phyloP scores from a whole-genome alignment of 768 basidiomycete species.

The Coprinopsis strossmayeri region DNA sequence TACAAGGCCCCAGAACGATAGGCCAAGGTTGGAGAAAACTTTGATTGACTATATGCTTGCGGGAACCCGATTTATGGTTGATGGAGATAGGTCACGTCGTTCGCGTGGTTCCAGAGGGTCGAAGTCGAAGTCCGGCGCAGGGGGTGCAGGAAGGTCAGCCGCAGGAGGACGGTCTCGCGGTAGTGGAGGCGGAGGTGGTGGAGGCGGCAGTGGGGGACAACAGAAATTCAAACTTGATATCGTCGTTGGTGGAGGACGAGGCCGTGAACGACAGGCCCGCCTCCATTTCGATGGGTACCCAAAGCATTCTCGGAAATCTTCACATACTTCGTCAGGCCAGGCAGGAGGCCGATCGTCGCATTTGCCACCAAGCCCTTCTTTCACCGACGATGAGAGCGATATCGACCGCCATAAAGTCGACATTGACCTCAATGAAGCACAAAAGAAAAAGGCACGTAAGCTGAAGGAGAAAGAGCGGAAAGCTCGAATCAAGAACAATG shows the following conservation, averaged over 20 bases:
- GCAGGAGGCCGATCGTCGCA: neutral
- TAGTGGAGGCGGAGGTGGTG: no score
- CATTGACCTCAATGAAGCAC: constrained; percentile 10
- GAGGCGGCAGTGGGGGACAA: neutral
- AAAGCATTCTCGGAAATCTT: neutral
- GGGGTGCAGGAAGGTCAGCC: neutral
- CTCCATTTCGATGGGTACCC: constrained; percentile 16
- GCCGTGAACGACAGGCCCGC: constrained; percentile 29
- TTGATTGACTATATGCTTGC: constrained; percentile 69
- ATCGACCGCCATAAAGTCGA: neutral
- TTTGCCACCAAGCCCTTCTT: neutral
- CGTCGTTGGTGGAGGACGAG: constrained; percentile 28
- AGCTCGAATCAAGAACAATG: constrained; percentile 20
- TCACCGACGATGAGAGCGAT: neutral
- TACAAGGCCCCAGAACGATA: constrained; percentile 6
- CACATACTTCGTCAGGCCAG: neutral
- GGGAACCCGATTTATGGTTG: constrained; percentile 29
- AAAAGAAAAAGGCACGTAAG: constrained; percentile 21
- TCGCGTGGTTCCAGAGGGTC: no score
- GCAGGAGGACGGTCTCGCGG: no score
- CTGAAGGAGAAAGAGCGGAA: constrained; percentile 23
- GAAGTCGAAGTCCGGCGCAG: constrained; percentile 12
- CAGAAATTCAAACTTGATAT: constrained; percentile 27
- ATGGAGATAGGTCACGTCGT: constrained; percentile 1
- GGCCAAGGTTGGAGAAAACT: constrained; percentile 34